Evolutionary conservation across 148 eudicot genomes (phyloP).

Genomic region (Rhododendron simsii): DNA sequence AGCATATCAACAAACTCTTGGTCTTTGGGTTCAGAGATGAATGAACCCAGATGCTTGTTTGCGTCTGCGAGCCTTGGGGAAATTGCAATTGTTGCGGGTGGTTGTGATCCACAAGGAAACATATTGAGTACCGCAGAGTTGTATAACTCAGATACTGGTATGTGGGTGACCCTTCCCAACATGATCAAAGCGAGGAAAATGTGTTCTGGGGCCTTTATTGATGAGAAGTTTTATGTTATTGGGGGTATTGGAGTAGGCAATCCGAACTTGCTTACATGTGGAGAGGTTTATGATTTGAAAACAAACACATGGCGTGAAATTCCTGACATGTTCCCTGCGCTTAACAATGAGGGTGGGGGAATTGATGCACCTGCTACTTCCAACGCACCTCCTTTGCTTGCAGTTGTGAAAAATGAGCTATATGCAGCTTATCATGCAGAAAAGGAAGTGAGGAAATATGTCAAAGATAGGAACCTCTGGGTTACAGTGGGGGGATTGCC

Average conservation of each 20-base stretch:
- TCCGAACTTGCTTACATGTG: constrained; percentile 22
- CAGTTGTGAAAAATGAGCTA: constrained; percentile 32
- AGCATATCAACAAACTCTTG: constrained; percentile 23
- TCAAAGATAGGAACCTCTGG: constrained; percentile 21
- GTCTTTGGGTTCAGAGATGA: constrained; percentile 19
- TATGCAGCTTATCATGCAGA: constrained; percentile 33
- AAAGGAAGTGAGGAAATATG: constrained; percentile 32
- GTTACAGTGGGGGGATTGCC: constrained; percentile 28
- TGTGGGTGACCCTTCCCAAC: constrained; percentile 29
- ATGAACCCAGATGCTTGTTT: constrained; percentile 21
- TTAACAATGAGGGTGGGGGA: constrained; percentile 10
- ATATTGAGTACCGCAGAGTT: constrained; percentile 26
- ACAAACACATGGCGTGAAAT: constrained; percentile 25
- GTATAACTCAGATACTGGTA: constrained; percentile 27
- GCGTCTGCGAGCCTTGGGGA: constrained; percentile 22
- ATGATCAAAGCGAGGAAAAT: constrained; percentile 31
- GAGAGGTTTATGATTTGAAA: constrained; percentile 31
- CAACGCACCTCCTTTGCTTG: constrained; percentile 38
- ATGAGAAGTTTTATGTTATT: constrained; percentile 28
- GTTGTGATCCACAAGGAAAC: constrained; percentile 26
- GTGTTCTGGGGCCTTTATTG: constrained; percentile 38
- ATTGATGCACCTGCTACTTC: constrained; percentile 17
- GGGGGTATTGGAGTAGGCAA: constrained; percentile 29
- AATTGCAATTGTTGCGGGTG: constrained; percentile 21
- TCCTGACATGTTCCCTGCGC: constrained; percentile 32